Percentiles rank a stretch among this genome's conserved stretches.
Evolutionary conservation across 179 eudicot genomes (phyloP).

Genomic region (Spergularia azorica): DNA sequence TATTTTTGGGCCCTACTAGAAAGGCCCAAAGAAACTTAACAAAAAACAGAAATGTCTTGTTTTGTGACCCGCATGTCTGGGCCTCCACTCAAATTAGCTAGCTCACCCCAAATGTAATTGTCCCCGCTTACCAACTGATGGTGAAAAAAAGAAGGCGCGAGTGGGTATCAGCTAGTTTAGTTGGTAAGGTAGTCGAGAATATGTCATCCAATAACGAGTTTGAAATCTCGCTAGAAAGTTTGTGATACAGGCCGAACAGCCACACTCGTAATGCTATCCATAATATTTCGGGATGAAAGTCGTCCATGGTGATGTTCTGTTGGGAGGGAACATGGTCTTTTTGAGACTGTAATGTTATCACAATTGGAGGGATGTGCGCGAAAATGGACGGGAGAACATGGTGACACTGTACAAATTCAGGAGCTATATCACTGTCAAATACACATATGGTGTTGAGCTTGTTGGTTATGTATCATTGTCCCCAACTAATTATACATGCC

Average conservation of each 20-base stretch:
- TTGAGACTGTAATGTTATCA: neutral
- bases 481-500: constrained; percentile 21
- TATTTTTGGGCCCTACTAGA: constrained; percentile 26
- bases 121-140: neutral
- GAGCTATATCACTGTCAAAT: constrained; percentile 26
- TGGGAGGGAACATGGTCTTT: constrained; percentile 8
- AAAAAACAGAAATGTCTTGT: constrained; percentile 16
- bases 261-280: too few species aligned
- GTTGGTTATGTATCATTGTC: constrained; percentile 29
- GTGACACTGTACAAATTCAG: constrained; percentile 10
- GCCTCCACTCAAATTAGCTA: neutral
- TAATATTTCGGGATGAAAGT: neutral
- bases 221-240: too few species aligned
- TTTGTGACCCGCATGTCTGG: constrained; percentile 23
- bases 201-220: too few species aligned
- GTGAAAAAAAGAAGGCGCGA: neutral
- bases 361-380: neutral
- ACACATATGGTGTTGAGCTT: neutral
- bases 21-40: constrained; percentile 27
- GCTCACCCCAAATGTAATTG: neutral
- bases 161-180: too few species aligned
- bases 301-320: neutral
- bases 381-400: neutral
- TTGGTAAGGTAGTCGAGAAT: too few species aligned
- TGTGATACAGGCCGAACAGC: too few species aligned